These are phyloP conservation scores for Coccomyxa sp. DNA, from an alignment of 139 green algal genomes.

Conservation along the genomic window DNA sequence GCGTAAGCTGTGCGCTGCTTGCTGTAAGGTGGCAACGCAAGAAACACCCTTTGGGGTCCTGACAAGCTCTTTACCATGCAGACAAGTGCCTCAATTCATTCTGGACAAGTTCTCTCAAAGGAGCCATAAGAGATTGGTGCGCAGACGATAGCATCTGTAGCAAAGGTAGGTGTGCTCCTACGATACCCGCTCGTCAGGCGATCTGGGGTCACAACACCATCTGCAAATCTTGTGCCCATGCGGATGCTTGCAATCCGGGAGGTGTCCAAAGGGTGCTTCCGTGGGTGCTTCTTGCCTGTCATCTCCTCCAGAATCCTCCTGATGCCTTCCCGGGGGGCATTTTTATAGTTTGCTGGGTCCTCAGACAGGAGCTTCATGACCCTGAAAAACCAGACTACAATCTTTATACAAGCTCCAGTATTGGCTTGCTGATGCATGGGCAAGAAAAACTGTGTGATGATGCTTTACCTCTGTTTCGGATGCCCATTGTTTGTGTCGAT, in stretches of 20 bases:
- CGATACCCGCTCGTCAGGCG: too few relatives aligned
- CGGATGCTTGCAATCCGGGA: conserved; percentile 77
- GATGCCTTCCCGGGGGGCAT: conserved; percentile 94
- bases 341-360: conserved; percentile 90
- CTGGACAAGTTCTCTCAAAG: too few relatives aligned
- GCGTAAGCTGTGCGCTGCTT: too few relatives aligned
- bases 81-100: too few relatives aligned
- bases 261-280: conserved; percentile 70
- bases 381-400: neutral
- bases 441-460: neutral
- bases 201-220: too few relatives aligned
- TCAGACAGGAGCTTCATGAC: conserved; percentile 94
- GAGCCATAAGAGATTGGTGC: too few relatives aligned
- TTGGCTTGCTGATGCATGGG: neutral
- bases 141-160: too few relatives aligned
- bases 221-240: conserved; percentile 97
- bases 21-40: too few relatives aligned
- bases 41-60: too few relatives aligned
- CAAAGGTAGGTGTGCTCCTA: too few relatives aligned
- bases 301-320: conserved; percentile 85
- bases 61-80: too few relatives aligned
- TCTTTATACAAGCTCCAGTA: too few relatives aligned
- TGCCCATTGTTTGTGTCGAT: conserved; percentile 4
- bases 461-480: conserved; percentile 8
- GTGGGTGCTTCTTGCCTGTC: conserved; percentile 54